Evolutionary conservation across 306 rosid genomes (phyloP), one percentile per base, ranked within the genome.

Genomic region (Dryas alaskensis): DNA sequence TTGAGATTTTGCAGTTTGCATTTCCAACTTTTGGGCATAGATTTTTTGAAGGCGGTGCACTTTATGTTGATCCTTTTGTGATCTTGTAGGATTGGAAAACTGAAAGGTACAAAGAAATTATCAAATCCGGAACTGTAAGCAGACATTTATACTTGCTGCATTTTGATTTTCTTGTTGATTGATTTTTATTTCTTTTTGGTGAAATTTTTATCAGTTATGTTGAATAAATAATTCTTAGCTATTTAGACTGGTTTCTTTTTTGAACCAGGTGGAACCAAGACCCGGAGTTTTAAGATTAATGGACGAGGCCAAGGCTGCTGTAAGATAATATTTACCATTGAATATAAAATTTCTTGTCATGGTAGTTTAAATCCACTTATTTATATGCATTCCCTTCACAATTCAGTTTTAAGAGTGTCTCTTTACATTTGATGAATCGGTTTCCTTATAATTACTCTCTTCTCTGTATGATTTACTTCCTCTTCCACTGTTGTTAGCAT

Each of bases 101-200:
- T 1, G 96, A 91, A 75, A 86, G 98, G 85, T 94, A 94, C 86
- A 89, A 94, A 78, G 97, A 91, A 54, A 94, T 91, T 70, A 84
- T 94, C 79, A 94, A 91, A 80, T 94, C 98, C n/a, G 98, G 98
- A 82, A 77, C 91, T 55, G 97, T 94, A 84, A 88, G 96, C n/a
- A 44, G 53, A 67, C 63, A 50, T 81, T 66, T 69, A 42, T 49
- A 25, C 60, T 66, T 75, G 79, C 57, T 59, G 13, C 73, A 22
- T 64, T 76, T 46, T 39, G 5, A 1, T 58, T 70, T 72, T 43
- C 16, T 59, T 54, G 3, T 72, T n/a, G 67, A 39, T 48, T 12
- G 67, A 39, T 48, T 12, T 72, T 61, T 39, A 47, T 31, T 61
- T 46, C 49, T 59, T 65, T 19, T 31, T 31, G 37, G 37, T 53